Conservation (phyloP, 179 eudicot species). For the Actinidia arguta region DNA sequence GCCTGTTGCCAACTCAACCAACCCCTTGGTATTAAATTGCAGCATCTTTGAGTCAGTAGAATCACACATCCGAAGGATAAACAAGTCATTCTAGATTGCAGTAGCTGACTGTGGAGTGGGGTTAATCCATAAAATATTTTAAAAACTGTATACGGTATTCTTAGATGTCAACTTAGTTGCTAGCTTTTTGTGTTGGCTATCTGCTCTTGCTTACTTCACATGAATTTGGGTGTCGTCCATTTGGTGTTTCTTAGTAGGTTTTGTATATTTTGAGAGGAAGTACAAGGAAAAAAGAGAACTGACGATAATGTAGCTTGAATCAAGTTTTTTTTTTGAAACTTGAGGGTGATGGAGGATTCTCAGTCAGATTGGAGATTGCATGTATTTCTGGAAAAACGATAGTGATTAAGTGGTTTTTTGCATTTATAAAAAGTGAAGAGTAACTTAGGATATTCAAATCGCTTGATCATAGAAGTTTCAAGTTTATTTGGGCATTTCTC, state of each 20-base stretch:
- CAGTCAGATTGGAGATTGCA: neutral
- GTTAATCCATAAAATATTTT: too few relatives aligned
- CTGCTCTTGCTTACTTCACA: neutral
- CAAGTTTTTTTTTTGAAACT: neutral
- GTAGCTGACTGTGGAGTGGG: too few relatives aligned
- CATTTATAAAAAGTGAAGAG: neutral
- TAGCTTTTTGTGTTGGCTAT: neutral
- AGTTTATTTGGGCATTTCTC: neutral
- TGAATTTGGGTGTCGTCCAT: neutral
- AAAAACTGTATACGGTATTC: too few relatives aligned
- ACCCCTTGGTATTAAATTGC: too few relatives aligned
- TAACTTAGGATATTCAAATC: neutral
- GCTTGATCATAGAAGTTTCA: neutral
- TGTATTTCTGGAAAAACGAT: neutral
- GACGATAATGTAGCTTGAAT: neutral
- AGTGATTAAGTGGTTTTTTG: neutral
- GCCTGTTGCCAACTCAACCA: too few relatives aligned
- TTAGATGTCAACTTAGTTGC: too few relatives aligned
- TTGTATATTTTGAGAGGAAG: neutral
- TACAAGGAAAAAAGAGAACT: neutral
- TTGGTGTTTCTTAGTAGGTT: neutral
- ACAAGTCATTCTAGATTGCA: too few relatives aligned
- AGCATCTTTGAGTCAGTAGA: too few relatives aligned
- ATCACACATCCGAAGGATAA: too few relatives aligned
- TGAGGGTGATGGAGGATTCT: conserved; percentile 9